Evolutionary conservation across 106 monocot genomes (phyloP).

Genomic region (Allium sativum): DNA sequence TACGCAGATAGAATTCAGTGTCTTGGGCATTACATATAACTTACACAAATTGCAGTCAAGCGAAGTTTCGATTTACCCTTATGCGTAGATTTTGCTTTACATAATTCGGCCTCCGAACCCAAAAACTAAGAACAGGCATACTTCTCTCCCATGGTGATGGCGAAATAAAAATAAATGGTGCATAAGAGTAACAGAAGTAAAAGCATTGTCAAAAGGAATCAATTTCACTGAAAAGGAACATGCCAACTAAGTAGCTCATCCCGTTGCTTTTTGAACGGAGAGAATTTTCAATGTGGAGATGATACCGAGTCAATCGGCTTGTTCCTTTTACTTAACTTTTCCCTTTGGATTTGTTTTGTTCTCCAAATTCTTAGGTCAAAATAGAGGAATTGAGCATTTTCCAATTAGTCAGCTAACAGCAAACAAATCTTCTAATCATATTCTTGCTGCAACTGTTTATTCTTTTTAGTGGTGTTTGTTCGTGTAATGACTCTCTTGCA

Average conservation of each 20-base stretch:
- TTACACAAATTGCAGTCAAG: neutral
- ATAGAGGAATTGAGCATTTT: too few relatives aligned
- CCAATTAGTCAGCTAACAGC: too few relatives aligned
- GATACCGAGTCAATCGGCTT: conserved; percentile 52
- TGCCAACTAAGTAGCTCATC: conserved; percentile 59
- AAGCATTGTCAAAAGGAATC: conserved; percentile 75
- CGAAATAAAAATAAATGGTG: conserved; percentile 86
- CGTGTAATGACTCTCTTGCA: too few relatives aligned
- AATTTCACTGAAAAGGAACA: conserved; percentile 49
- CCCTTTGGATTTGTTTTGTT: too few relatives aligned
- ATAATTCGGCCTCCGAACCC: conserved; percentile 45
- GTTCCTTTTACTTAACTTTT: too few relatives aligned
- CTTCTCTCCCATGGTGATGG: conserved; percentile 47
- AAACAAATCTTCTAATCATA: too few relatives aligned
- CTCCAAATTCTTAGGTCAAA: too few relatives aligned
- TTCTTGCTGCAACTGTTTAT: too few relatives aligned
- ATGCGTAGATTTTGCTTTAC: conserved; percentile 33
- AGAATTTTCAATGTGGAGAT: conserved; percentile 65
- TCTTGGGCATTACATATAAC: too few relatives aligned
- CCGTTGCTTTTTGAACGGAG: conserved; percentile 34
- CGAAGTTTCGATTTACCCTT: conserved; percentile 56
- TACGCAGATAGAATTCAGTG: too few relatives aligned
- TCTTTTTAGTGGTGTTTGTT: too few relatives aligned
- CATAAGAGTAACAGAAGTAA: conserved; percentile 59
- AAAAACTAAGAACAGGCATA: conserved; percentile 43